Evolutionary conservation across 805 yeast species (phyloP), one percentile per base, ranked within the genome.

Genomic region (Myxozyma kluyveri): DNA sequence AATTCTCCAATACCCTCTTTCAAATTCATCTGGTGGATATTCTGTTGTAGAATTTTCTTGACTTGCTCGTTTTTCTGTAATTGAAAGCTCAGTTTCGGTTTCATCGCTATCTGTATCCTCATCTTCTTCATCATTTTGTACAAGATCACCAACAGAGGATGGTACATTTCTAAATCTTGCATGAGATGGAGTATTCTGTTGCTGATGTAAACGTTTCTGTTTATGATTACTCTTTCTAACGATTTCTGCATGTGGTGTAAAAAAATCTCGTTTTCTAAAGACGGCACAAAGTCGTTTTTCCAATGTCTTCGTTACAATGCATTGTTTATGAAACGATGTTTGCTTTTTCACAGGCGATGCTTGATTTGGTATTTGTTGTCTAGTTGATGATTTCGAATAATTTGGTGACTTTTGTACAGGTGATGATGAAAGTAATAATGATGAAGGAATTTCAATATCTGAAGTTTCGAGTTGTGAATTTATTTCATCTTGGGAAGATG

Each of bases 1-100:
- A 32, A 49, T 39, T 21, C 45, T 42, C 57, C 57, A 53, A 27
- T 41, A 48, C 4, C 57, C 57, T 2, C 54, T 53, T 24, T 53
- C 57, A 19, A 19, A n/a, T 9, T 44, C 24, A 9, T 45, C 47
- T 4, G 54, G 53, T 10, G 45, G 51, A 42, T 45, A 45, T 23
- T 26, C 43, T 1, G n/a, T n/a, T 12, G 23, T 49, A 9, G 37
- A 31, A 42, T 3, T 6, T 4, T 2, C 31, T 21, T 47, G n/a
- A n/a, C n/a, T n/a, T n/a, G n/a, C n/a, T n/a, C n/a, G n/a, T n/a
- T n/a, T n/a, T n/a, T n/a, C n/a, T n/a, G n/a, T n/a, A n/a, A n/a
- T n/a, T n/a, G n/a, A n/a, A n/a, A n/a, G n/a, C n/a, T n/a, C n/a
- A n/a, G n/a, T n/a, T n/a, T n/a, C n/a, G n/a, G n/a, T n/a, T n/a